Evolutionary conservation across 306 rosid species (phyloP).

Genomic region (Castanea mollissima): DNA sequence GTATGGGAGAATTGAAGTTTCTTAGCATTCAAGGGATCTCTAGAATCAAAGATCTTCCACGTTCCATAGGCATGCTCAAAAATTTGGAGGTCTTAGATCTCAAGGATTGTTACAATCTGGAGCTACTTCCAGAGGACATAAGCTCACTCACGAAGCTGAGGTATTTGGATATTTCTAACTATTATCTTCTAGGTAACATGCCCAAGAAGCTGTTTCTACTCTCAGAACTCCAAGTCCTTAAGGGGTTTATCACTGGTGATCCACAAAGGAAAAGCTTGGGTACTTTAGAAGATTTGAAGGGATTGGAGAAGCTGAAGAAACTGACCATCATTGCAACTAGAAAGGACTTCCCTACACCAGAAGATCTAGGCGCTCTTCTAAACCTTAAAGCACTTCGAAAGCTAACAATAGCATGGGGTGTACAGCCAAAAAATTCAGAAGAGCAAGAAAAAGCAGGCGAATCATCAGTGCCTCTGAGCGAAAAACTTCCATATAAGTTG

Average conservation of each 20-base stretch:
- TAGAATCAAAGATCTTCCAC: slow-evolving; percentile 9
- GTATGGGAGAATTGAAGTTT: slow-evolving; percentile 15
- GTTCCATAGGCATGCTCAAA: not conserved
- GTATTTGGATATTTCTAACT: slow-evolving; percentile 34
- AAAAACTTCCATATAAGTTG: no score
- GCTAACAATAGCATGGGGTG: slow-evolving; percentile 17
- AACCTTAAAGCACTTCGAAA: not conserved
- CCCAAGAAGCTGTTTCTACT: slow-evolving; percentile 9
- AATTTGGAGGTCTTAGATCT: slow-evolving; percentile 32
- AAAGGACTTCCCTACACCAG: no score
- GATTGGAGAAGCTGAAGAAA: not conserved
- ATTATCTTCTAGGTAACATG: slow-evolving; percentile 24
- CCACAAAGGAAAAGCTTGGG: not conserved
- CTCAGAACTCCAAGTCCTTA: slow-evolving; percentile 16
- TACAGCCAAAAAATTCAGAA: not conserved
- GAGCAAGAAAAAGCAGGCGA: no score
- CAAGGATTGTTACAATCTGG: slow-evolving; percentile 32
- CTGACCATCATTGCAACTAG: slow-evolving; percentile 16
- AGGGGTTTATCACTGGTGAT: slow-evolving; percentile 19
- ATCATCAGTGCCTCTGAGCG: no score
- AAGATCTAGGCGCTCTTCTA: not conserved
- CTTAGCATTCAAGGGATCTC: slow-evolving; percentile 36
- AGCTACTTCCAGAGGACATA: slow-evolving; percentile 11
- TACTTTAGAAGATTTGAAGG: not conserved
- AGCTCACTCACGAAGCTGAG: slow-evolving; percentile 7